Evolutionary conservation across 805 yeast species (phyloP), one percentile per base, ranked within the genome.

Genomic region (Candida patagonica): DNA sequence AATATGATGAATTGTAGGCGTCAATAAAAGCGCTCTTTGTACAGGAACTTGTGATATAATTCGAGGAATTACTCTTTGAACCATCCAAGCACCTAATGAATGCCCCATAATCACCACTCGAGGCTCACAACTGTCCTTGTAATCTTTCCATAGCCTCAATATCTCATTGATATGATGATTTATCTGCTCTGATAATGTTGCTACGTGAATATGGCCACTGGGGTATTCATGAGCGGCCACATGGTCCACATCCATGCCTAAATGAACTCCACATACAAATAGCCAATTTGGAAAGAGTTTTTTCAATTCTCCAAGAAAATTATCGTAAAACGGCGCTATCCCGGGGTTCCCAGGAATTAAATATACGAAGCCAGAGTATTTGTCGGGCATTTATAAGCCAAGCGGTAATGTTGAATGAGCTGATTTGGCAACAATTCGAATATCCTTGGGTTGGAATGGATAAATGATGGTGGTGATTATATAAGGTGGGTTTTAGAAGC

Each of bases 311-410:
- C 61, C 56, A 22, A 81, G 54, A 50, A 76, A 79, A 3, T 72
- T 71, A 15, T 63, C 63, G 55, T 82, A 82, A 57, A 71, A 82
- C 45, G 76, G 77, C 30, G 76, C 66, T 21, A 82, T 57, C 0
- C 89, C 92, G 0, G 92, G 92, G 48, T 82, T 82, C 0, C 92
- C 92, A 0, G 92, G 89, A 5, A 82, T 66, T 46, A 80, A 67
- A 4, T 76, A 67, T 33, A 80, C 55, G 23, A 81, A 48, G 6
- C 37, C 8, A 40, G 15, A n/a, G 31, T 29, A 29, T 5, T 13
- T 17, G 10, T 8, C 10, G 31, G 31, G 10, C 31, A 29, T 29
- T 13, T 29, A 10, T n/a, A n/a, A n/a, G n/a, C n/a, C n/a, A n/a
- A n/a, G n/a, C n/a, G n/a, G n/a, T n/a, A n/a, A n/a, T n/a, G n/a